phyloP scores from a whole-genome alignment of 1,284 basidiomycete species.

The Fomitopsis pinicola region DNA sequence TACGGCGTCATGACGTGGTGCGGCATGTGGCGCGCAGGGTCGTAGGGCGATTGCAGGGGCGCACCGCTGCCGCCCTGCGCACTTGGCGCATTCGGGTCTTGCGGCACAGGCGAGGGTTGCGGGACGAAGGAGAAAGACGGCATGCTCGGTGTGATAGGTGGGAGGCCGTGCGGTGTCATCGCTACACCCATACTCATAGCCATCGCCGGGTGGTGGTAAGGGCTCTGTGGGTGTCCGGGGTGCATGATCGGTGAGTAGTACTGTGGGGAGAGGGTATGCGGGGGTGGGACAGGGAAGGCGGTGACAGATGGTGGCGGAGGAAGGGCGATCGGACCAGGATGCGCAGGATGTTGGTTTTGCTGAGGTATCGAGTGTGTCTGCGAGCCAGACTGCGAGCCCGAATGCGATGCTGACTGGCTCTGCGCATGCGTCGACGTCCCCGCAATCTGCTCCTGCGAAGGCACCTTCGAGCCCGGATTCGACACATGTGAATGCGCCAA shows the following conservation, averaged over 20 bases:
- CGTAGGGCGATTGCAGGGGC: slow-evolving; percentile 1
- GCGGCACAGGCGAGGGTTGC: slow-evolving; percentile 30
- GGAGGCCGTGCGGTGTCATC: slow-evolving; percentile 65
- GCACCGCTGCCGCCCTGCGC: slow-evolving; percentile 10
- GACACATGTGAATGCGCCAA: slow-evolving; percentile 3
- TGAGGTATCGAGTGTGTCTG: slow-evolving; percentile 6
- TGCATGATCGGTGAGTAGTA: slow-evolving; percentile 25
- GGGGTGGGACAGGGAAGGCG: slow-evolving; percentile 35
- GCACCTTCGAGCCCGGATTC: not conserved
- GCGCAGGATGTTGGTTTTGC: slow-evolving; percentile 49
- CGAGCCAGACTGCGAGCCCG: slow-evolving; percentile 2
- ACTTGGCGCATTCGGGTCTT: slow-evolving; percentile 6
- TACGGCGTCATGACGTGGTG: slow-evolving; percentile 23
- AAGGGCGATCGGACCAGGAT: slow-evolving; percentile 66
- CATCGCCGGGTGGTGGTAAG: slow-evolving; percentile 31
- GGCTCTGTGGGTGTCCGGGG: slow-evolving; percentile 25
- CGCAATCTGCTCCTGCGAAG: not conserved
- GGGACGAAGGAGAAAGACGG: slow-evolving; percentile 68
- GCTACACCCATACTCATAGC: slow-evolving; percentile 24
- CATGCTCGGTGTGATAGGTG: slow-evolving; percentile 78
- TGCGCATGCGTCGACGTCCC: not conserved
- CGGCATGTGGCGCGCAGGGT: not conserved
- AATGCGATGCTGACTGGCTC: slow-evolving; percentile 6
- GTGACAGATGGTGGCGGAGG: slow-evolving; percentile 52
- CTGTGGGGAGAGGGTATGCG: slow-evolving; percentile 27